Evolutionary conservation across 1,284 basidiomycete genomes (phyloP).

Genomic region (Neonothopanus nambi): DNA sequence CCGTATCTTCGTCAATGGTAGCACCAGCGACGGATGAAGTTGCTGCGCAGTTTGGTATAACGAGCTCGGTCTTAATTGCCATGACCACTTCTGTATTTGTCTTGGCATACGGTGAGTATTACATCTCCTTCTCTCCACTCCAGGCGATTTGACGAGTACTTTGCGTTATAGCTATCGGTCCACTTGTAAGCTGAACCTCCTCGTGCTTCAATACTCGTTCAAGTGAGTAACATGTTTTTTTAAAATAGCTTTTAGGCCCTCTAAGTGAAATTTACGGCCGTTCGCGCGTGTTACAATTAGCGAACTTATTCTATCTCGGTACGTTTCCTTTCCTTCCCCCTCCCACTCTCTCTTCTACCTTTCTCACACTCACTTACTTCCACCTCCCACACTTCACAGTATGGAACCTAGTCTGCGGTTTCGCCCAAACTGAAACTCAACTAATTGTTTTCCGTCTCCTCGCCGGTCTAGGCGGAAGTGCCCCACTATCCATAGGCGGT

Average conservation of each 20-base stretch:
- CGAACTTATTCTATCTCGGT: slow-evolving; percentile 14
- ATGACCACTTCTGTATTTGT: slow-evolving; percentile 71
- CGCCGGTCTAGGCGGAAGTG: slow-evolving; percentile 64
- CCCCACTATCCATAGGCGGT: slow-evolving; percentile 65
- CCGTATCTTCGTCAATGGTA: slow-evolving; percentile 71
- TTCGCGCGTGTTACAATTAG: slow-evolving; percentile 3
- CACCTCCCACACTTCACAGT: no score
- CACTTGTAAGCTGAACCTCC: not conserved
- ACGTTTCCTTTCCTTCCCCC: slow-evolving; percentile 29
- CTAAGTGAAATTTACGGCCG: slow-evolving; percentile 15
- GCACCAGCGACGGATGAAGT: slow-evolving; percentile 62
- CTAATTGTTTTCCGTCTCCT: slow-evolving; percentile 68
- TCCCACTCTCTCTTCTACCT: not conserved
- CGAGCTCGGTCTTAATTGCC: slow-evolving; percentile 49
- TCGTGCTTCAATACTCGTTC: no score
- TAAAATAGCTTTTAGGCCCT: slow-evolving; percentile 36
- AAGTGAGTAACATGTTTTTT: not conserved
- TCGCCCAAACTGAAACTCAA: slow-evolving; percentile 56
- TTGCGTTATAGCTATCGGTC: slow-evolving; percentile 13
- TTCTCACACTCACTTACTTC: slow-evolving; percentile 25
- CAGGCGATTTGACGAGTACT: slow-evolving; percentile 21
- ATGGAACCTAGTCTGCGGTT: slow-evolving; percentile 70
- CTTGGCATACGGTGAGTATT: slow-evolving; percentile 55
- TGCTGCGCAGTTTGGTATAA: slow-evolving; percentile 57
- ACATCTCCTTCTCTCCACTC: slow-evolving; percentile 1